These are phyloP conservation scores for Coix lacrymajobi DNA, from an alignment of 176 grass and related monocot species.

Conservation along the genomic window DNA sequence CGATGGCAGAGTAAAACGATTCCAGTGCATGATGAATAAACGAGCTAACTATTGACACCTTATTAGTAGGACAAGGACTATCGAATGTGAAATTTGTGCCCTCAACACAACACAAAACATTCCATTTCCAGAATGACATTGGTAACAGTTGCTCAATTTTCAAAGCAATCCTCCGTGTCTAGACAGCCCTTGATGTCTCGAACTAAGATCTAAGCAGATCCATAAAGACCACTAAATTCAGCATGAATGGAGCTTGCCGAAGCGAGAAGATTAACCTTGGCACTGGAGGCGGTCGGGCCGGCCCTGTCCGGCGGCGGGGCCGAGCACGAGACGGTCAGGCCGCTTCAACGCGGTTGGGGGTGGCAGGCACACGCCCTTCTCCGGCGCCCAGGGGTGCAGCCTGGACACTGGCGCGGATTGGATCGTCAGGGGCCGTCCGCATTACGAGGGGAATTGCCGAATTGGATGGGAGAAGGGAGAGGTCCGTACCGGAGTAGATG, in stretches of 20 bases:
- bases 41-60: background rate
- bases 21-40: background rate
- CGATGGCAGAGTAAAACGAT: background rate
- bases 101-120: background rate
- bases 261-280: constrained; percentile 29
- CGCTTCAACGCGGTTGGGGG: background rate
- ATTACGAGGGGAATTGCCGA: background rate
- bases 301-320: constrained; percentile 61
- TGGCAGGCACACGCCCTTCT: constrained; percentile 25
- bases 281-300: constrained; percentile 67
- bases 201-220: background rate
- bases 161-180: background rate
- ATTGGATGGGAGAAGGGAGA: background rate
- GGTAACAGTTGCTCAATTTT: background rate
- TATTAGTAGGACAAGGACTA: background rate
- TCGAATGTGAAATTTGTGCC: background rate
- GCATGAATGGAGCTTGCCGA: background rate
- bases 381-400: constrained; percentile 34
- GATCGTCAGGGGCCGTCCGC: background rate
- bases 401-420: constrained; percentile 51
- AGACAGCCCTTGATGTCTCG: background rate
- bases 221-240: background rate
- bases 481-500: constrained; percentile 53
- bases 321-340: constrained; percentile 45
- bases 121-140: background rate